Base-by-base conservation (phyloP, 495 filamentous ascomycete species). In the Rhypophila decipiens region DNA sequence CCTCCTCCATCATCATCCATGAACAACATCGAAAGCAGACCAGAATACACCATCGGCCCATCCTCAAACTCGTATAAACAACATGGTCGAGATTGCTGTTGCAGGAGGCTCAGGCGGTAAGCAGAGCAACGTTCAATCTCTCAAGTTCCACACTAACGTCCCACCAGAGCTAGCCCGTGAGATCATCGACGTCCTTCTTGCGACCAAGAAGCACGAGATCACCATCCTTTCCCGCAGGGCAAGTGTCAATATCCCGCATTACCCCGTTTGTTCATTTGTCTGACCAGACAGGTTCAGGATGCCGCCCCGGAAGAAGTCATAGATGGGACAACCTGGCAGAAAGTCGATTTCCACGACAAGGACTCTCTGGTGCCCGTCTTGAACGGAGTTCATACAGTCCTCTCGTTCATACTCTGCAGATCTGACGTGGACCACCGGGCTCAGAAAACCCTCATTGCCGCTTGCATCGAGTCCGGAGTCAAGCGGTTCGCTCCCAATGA, bases 401-500 rank as follows among this genome's bases (percentile, higher is more conserved):
- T 84, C 9, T 82, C 72, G 19, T 82, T 84, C 52, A 52, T 79
- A 23, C 45, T 56, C 4, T 33, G 50, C 9, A 57, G 65, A n/a
- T 43, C 57, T 1, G 76, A 75, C 49, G 58, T 51, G 1, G 53
- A 51, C 0, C 63, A 58, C 44, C 53, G 23, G 0, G 37, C 58
- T 0, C 74, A 77, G 56, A 76, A 68, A 50, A 64, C 50, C 13
- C 60, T 79, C 17, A 75, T 83, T 24, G 71, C 81, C 51, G 77
- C 77, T 1, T 61, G 71, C 4, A 60, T 81, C 35, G 44, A 57
- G 3, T 77, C 73, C 1, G 74, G 78, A 3, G 77, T 81, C 9
- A 74, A 69, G 47, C 70, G 77, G 10, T 79, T 77, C 50, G 69
- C 81, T 12, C 78, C 79, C 8, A 71, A 70, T 5, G 66, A 69